These are phyloP conservation scores for Aureobasidium sp. DNA, from an alignment of 2,329 filamentous ascomycete species.

Conservation along the genomic window DNA sequence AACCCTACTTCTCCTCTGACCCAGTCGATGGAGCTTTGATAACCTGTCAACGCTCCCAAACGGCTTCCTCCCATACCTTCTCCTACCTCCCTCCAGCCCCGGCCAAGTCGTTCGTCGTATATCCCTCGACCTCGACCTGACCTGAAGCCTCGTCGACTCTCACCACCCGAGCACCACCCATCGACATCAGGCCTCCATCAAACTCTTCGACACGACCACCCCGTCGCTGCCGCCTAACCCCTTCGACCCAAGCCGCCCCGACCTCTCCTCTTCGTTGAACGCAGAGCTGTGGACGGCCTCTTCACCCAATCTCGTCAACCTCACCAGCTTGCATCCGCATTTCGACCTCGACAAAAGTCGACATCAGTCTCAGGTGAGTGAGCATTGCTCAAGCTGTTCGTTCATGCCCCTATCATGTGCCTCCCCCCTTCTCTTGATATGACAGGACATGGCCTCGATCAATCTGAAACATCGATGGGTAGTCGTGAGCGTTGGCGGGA, in stretches of 20 bases:
- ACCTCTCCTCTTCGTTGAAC: slow-evolving; percentile 38
- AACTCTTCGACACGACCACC: neutral
- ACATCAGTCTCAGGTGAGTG: neutral
- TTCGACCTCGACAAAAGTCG: slow-evolving; percentile 1
- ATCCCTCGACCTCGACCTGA: slow-evolving; percentile 12
- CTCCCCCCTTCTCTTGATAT: neutral
- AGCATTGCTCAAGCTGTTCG: slow-evolving; percentile 4
- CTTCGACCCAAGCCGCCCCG: slow-evolving; percentile 28
- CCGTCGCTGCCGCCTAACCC: slow-evolving; percentile 1
- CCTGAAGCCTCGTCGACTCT: neutral
- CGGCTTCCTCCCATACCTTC: slow-evolving; percentile 7
- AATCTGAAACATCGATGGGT: neutral
- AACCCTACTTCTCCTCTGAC: slow-evolving; percentile 1
- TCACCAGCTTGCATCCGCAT: neutral
- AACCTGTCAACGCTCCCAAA: slow-evolving; percentile 12
- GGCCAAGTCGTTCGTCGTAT: neutral
- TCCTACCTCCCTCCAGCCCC: slow-evolving; percentile 2
- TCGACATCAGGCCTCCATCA: slow-evolving; percentile 16
- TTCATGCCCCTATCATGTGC: neutral
- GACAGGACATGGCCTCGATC: neutral
- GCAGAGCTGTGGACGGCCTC: slow-evolving; percentile 26
- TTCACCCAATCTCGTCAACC: neutral
- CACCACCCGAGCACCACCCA: neutral
- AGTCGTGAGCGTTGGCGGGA: neutral
- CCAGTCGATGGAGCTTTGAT: slow-evolving; percentile 17